Conservation (phyloP, 2,329 filamentous ascomycete genomes). For the Talaromyces albobiverticillius region DNA sequence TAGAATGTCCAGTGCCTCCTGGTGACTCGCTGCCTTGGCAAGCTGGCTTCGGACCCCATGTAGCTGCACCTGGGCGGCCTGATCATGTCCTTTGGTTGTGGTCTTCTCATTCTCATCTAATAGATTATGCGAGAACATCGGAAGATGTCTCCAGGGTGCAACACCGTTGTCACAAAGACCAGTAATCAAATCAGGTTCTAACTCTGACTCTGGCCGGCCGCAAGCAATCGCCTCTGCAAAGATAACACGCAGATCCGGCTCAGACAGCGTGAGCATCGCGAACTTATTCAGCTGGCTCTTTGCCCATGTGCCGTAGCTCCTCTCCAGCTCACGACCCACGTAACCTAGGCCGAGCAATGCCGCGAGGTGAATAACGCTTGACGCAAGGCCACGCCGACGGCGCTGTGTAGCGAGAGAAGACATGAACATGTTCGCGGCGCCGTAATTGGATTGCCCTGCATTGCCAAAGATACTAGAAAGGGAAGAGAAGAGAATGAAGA, state of each 20-base stretch:
- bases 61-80: not conserved
- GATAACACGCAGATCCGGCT: slow-evolving; percentile 51
- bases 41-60: not conserved
- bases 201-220: slow-evolving; percentile 32
- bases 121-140: not conserved
- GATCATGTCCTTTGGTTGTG: not conserved
- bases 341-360: slow-evolving; percentile 28
- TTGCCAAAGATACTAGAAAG: slow-evolving; percentile 23
- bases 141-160: not conserved
- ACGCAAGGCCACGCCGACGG: slow-evolving; percentile 12
- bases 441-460: slow-evolving; percentile 38
- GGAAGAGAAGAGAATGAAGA: slow-evolving; percentile 38
- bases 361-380: slow-evolving; percentile 25
- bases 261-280: slow-evolving; percentile 28
- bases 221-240: slow-evolving; percentile 51
- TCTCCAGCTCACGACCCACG: slow-evolving; percentile 7
- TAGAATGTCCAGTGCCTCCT: not conserved
- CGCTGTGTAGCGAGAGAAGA: slow-evolving; percentile 16
- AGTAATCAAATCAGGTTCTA: slow-evolving; percentile 17
- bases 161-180: slow-evolving; percentile 17
- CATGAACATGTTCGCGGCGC: slow-evolving; percentile 22
- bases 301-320: too few relatives aligned
- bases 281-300: not conserved
- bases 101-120: not conserved
- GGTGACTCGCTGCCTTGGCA: not conserved